These are phyloP conservation scores for Panellus pusillus DNA, from an alignment of 768 basidiomycete genomes.

Conservation along the genomic window DNA sequence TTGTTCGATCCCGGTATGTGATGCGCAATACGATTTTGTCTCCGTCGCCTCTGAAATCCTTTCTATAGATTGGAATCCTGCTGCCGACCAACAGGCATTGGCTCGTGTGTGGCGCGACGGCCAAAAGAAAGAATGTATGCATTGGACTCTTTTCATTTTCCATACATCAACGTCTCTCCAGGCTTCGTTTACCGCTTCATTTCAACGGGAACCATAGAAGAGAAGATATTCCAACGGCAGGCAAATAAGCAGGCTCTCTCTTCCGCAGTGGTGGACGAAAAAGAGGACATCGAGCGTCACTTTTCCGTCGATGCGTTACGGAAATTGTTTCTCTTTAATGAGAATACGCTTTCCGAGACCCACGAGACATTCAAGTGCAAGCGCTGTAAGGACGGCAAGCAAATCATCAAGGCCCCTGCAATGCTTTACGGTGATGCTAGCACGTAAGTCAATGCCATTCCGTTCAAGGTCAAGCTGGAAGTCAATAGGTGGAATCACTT, in stretches of 20 bases:
- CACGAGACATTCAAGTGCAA: slow-evolving; percentile 99
- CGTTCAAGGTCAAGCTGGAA: background rate
- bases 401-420: slow-evolving; percentile 78
- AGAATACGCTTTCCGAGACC: slow-evolving; percentile 85
- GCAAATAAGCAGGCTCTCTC: slow-evolving; percentile 95
- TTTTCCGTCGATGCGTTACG: slow-evolving; percentile 88
- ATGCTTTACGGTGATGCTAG: slow-evolving; percentile 95
- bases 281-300: slow-evolving; percentile 92
- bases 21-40: background rate
- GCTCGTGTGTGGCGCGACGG: slow-evolving; percentile 99
- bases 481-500: slow-evolving; percentile 92
- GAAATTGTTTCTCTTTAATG: slow-evolving; percentile 90
- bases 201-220: slow-evolving; percentile 95
- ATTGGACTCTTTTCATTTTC: slow-evolving; percentile 25
- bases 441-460: slow-evolving; percentile 64
- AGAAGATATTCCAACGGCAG: slow-evolving; percentile 98
- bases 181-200: slow-evolving; percentile 99
- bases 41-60: background rate
- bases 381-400: slow-evolving; percentile 84
- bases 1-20: slow-evolving; percentile 84
- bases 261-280: slow-evolving; percentile 97
- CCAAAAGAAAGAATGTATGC: slow-evolving; percentile 95
- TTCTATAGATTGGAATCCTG: slow-evolving; percentile 92
- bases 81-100: slow-evolving; percentile 96
- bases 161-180: slow-evolving; percentile 27